Evolutionary conservation across 2,329 filamentous ascomycete genomes (phyloP), one percentile per base, ranked within the genome.

Genomic region (Aspergillus pseudoviridinutans): DNA sequence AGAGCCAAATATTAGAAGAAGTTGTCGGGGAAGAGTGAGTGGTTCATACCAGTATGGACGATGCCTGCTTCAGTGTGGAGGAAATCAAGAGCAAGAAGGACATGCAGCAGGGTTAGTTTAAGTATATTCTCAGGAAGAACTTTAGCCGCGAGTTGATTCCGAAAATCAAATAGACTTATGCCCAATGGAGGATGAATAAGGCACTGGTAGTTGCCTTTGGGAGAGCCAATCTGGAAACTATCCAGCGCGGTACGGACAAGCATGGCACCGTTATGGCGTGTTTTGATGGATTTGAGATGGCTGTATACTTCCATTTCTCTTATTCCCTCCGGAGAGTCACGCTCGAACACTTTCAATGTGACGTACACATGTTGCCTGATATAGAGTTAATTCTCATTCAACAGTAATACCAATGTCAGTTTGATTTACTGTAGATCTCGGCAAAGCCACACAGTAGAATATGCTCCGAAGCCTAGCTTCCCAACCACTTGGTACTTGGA

Each of bases 301-400:
- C 3, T 1, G 27, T 46, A 56, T 4, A 20, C 35, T 22, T 47
- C 20, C 7, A 7, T 47, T 24, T 57, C 51, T 47, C 55, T 54
- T 54, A 25, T 25, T 2, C 51, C 51, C 20, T 57, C 46, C 2
- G 32, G 5, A 1, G 55, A 54, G 38, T 54, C 47, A 9, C 50
- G 56, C n/a, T 64, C 61, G 12, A 52, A 61, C 14, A 63, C 50
- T 44, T 63, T 62, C 46, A 57, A 27, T 28, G 51, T 54, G 27
- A 51, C 51, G 25, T 51, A 54, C 3, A 12, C 9, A 32, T 32
- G 10, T 9, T 32, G 29, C 29, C 29, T 32, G 9, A 9, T 10
- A 32, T 1, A 32, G 9, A 32, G 29, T 32, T 9, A 32, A 9
- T 32, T 3, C 12, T 12, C 29, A 4, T 32, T 12, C 2, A 28